These are phyloP conservation scores for Ceratobasidium sp. DNA, from an alignment of 1,284 basidiomycete genomes.

Conservation along the genomic window DNA sequence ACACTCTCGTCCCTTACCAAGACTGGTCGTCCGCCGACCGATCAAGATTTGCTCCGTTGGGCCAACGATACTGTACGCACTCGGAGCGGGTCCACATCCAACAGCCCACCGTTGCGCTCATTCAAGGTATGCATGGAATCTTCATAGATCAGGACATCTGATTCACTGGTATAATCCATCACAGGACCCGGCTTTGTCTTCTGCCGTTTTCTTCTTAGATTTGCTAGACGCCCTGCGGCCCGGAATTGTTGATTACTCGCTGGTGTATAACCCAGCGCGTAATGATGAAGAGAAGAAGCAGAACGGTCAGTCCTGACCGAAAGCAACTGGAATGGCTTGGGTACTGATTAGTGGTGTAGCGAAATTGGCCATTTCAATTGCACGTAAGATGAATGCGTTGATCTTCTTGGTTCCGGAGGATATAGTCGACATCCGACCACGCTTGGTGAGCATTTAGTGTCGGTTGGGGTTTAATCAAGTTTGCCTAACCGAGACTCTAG, in stretches of 20 bases:
- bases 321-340: background rate
- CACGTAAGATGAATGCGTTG: constrained; percentile 95
- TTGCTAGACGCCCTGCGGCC: constrained; percentile 92
- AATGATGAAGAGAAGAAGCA: constrained; percentile 91
- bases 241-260: constrained; percentile 93
- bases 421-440: constrained; percentile 89
- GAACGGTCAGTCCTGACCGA: constrained; percentile 76
- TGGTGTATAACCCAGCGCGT: constrained; percentile 81
- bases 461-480: background rate
- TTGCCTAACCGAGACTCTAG: constrained; percentile 57
- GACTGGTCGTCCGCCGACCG: constrained; percentile 85
- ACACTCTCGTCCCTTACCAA: constrained; percentile 86
- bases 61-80: constrained; percentile 84
- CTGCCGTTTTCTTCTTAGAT: constrained; percentile 94
- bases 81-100: constrained; percentile 27
- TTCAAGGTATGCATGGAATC: constrained; percentile 71
- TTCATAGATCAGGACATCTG: background rate
- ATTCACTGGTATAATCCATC: background rate
- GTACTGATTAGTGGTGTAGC: constrained; percentile 63
- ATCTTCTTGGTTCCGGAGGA: constrained; percentile 99
- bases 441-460: constrained; percentile 71
- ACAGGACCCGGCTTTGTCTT: constrained; percentile 86
- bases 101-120: constrained; percentile 74
- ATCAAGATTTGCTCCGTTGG: constrained; percentile 96
- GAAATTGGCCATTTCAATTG: constrained; percentile 97